Percentiles rank a stretch among this genome's conserved stretches.
Evolutionary conservation across 2,329 filamentous ascomycete genomes (phyloP).

Genomic region (Aspergillus sp.): DNA sequence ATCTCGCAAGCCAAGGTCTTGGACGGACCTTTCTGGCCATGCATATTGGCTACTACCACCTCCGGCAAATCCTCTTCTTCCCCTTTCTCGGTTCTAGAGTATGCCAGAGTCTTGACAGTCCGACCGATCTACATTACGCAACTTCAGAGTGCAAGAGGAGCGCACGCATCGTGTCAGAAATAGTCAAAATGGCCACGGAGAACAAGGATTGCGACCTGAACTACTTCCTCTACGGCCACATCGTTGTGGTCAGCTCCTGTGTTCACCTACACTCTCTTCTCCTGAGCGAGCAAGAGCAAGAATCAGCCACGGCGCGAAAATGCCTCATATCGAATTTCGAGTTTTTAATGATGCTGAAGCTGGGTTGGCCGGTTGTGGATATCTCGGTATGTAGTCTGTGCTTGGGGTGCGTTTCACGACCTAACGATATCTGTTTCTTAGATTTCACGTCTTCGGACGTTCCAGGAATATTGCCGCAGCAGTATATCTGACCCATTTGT

Average conservation of each 20-base stretch:
- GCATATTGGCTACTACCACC: conserved; percentile 23
- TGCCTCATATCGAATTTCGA: conserved; percentile 20
- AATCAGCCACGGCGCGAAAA: conserved; percentile 13
- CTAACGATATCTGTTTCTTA: conserved; percentile 1
- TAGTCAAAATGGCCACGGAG: conserved; percentile 7
- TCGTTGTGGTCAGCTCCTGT: conserved; percentile 22
- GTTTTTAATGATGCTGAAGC: conserved; percentile 21
- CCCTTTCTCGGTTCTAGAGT: conserved; percentile 18
- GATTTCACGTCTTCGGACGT: conserved; percentile 19
- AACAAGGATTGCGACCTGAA: conserved; percentile 18
- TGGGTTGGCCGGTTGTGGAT: conserved; percentile 20
- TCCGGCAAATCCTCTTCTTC: conserved; percentile 23
- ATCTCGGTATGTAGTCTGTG: conserved; percentile 11
- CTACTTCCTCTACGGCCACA: conserved; percentile 21
- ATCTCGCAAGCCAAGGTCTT: conserved; percentile 12
- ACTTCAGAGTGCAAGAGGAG: conserved; percentile 17
- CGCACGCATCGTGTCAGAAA: conserved; percentile 16
- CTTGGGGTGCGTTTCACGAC: no score
- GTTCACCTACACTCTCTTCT: conserved; percentile 21
- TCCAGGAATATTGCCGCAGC: conserved; percentile 19
- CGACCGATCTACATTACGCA: not conserved
- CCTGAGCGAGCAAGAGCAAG: conserved; percentile 15
- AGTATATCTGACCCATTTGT: conserved; percentile 20
- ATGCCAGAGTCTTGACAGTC: not conserved
- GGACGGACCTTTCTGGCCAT: conserved; percentile 21